phyloP scores from a whole-genome alignment of 2,329 filamentous ascomycete genomes.

The Colletotrichum salicis region DNA sequence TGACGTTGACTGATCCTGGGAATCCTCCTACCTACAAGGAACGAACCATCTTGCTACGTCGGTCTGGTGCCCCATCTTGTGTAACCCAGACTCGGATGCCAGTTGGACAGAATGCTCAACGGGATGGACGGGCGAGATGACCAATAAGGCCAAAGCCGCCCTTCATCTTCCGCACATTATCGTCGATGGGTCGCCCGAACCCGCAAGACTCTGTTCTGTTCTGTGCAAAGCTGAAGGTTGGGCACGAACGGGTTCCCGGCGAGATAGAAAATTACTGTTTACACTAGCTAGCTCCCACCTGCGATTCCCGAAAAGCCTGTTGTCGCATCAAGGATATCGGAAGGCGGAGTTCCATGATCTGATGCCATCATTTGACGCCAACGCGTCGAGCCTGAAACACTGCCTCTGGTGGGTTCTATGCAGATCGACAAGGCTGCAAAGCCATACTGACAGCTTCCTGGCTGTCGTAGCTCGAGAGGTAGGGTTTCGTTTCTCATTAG shows the following conservation, averaged over 20 bases:
- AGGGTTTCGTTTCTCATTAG: constrained; percentile 22
- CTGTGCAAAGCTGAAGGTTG: neutral
- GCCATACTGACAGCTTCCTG: constrained; percentile 8
- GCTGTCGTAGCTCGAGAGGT: constrained; percentile 16
- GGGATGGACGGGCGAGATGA: neutral
- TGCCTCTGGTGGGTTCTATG: neutral
- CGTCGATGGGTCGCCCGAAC: neutral
- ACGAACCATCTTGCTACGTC: constrained; percentile 16
- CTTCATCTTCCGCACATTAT: neutral
- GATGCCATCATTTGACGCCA: neutral
- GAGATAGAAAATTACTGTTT: neutral
- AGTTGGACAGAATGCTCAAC: neutral
- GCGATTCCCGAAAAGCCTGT: neutral
- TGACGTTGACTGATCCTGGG: neutral
- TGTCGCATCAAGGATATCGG: neutral
- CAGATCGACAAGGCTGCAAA: constrained; percentile 21
- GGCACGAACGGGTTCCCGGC: neutral
- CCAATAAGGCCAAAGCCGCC: neutral
- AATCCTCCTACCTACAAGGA: neutral
- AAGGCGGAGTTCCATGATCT: neutral
- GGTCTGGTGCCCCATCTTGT: constrained; percentile 13
- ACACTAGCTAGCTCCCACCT: neutral
- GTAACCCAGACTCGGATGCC: constrained; percentile 7
- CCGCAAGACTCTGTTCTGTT: neutral
- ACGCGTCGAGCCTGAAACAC: neutral